Base-by-base conservation (phyloP, 2,329 filamentous ascomycete species). In the Ceratocystiopsis sp. region DNA sequence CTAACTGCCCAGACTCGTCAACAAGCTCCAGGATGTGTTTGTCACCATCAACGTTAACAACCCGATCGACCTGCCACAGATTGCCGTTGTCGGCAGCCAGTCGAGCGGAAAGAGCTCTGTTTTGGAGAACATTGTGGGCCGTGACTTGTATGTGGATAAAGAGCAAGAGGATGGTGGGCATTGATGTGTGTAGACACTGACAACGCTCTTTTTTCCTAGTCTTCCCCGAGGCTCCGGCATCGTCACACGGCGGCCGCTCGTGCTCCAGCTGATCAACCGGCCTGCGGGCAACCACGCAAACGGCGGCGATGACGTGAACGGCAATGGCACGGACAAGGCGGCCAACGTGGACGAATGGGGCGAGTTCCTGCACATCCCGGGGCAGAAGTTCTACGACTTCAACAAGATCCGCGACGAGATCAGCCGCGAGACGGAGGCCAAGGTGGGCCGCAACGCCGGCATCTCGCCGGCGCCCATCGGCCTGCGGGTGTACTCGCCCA, bases 101-200 rank as follows among this genome's bases (percentile, higher is more conserved):
- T 98, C 91, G 17, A 96, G 89, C 63, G 91, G 91, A 67, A 98
- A 98, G 78, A 95, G 86, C 72, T 96, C 91, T 16, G 91, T 98
- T 54, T 66, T 98, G 57, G 91, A 98, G 65, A 98, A 98, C 59
- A 98, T 98, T 57, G 91, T 98, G 45, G 91, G 91, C 46, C 77
- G 91, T 69, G 91, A 98, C 67, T 98, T 98, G 89, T 96, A 72
- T 68, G 84, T 71, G 46, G 42, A 10, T 17, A 34, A 14, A 35
- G n/a, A n/a, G 33, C n/a, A n/a, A 11, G 34, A 15, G 11, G 16
- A 19, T 16, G 39, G 37, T 16, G 18, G 16, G 40, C 11, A 12
- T 10, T 16, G 32, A 11, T 33, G 32, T 33, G 32, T 33, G 32
- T 11, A 5, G 11, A 6, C 2, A 10, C 11, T 34, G 3, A 41